Evolutionary conservation across 2,329 filamentous ascomycete species (phyloP), one percentile per base, ranked within the genome.

Genomic region (Westerdykella sp.): DNA sequence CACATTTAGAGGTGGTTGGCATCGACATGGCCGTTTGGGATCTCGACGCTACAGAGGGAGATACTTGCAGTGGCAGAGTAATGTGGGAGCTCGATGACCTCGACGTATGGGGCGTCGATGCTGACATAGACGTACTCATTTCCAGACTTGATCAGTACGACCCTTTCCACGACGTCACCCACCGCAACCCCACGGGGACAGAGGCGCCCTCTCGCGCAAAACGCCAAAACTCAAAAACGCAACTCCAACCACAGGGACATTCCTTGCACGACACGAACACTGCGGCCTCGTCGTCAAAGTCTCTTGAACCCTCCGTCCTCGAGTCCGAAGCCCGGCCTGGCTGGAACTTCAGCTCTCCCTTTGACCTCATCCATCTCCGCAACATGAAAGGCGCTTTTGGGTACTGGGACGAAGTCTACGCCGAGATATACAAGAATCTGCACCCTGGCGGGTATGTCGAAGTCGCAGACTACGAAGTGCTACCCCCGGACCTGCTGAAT

Each of bases 291-390:
- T 34, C 59, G 5, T 47, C 32, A 3, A 37, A 37, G 5, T 44
- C 53, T 18, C 57, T 55, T 35, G 54, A 65, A 13, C 51, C 50
- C 1, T 55, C 50, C 22, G 44, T 43, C 4, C 53, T 63, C 5
- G 47, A 53, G 3, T 44, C 54, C 1, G 53, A 50, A 18, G 49
- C 51, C 2, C 53, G 56, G 37, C 56, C 57, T 1, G 62, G 63
- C 16, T 76, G 73, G 73, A 67, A 72, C 34, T 75, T 73, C 45
- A 69, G 68, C 42, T 63, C 71, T 5, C 64, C 68, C 1, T 76
- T 74, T 55, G 72, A 75, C 41, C 63, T 75, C 25, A 70, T 76
- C 38, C 73, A 76, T 47, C 51, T 75, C 7, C 70, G 73, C 39
- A 68, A 68, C 37, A 65, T 76, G 40, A 69, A 70, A 22, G 73